phyloP scores from a whole-genome alignment of 139 green algal species.

The Marvania coccoides region DNA sequence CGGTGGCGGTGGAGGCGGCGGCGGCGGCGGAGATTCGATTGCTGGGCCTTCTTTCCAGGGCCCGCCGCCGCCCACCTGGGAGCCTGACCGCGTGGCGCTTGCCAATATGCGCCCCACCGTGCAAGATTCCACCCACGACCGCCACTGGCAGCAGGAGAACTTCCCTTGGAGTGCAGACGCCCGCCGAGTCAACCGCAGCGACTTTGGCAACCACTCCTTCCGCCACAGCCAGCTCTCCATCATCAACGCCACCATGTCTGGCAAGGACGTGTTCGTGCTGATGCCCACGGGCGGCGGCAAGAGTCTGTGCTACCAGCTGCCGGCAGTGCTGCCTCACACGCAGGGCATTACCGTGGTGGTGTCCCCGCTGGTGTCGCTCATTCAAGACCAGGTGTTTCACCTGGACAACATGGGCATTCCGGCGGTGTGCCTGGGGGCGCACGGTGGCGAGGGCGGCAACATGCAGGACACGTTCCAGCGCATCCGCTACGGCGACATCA shows the following conservation, averaged over 20 bases:
- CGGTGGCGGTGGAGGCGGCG: no score
- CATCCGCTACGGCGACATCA: slow-evolving; percentile 17
- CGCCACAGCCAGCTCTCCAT: slow-evolving; percentile 58
- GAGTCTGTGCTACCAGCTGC: slow-evolving; percentile 75
- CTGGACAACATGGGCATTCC: slow-evolving; percentile 46
- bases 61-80: neutral
- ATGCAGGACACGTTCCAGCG: slow-evolving; percentile 18
- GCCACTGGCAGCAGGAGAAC: slow-evolving; percentile 11
- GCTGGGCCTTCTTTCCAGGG: no score
- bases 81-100: neutral
- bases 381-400: slow-evolving; percentile 78
- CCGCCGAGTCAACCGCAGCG: slow-evolving; percentile 12
- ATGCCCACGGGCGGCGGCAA: slow-evolving; percentile 83
- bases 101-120: neutral
- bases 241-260: slow-evolving; percentile 68
- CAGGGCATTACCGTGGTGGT: slow-evolving; percentile 70
- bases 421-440: slow-evolving; percentile 18
- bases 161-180: slow-evolving; percentile 39
- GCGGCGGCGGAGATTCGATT: no score
- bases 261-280: slow-evolving; percentile 74
- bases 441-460: slow-evolving; percentile 23
- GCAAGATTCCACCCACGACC: neutral
- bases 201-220: slow-evolving; percentile 71
- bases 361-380: slow-evolving; percentile 74
- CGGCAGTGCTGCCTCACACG: slow-evolving; percentile 39